These are phyloP conservation scores for Umbelopsis ramanniana DNA, from an alignment of 192 early-diverging fungal genomes.

Conservation along the genomic window DNA sequence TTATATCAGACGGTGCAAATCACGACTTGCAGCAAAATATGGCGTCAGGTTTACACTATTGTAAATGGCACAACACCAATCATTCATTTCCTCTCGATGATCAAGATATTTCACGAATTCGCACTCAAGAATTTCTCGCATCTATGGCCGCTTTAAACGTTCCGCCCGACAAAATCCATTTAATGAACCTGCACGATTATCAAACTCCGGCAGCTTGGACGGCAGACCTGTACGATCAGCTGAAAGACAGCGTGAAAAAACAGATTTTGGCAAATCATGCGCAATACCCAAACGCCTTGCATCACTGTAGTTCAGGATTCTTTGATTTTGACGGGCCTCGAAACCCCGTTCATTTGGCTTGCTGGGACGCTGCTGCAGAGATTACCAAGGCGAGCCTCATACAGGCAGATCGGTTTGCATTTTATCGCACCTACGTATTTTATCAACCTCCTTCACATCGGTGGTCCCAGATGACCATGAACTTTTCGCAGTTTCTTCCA, in stretches of 20 bases:
- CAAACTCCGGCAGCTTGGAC: slow-evolving; percentile 16
- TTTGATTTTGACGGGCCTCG: slow-evolving; percentile 13
- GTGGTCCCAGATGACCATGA: neutral
- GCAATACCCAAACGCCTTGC: slow-evolving; percentile 2
- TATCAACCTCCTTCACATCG: neutral
- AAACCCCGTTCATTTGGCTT: neutral
- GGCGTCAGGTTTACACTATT: slow-evolving; percentile 16
- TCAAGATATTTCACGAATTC: slow-evolving; percentile 20
- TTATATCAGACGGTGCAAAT: slow-evolving; percentile 13
- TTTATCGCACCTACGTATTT: slow-evolving; percentile 13
- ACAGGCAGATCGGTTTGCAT: neutral
- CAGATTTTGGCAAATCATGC: neutral
- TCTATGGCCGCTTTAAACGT: slow-evolving; percentile 1
- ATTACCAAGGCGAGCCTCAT: neutral
- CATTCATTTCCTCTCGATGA: neutral
- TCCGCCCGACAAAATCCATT: slow-evolving; percentile 6
- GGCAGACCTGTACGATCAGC: neutral
- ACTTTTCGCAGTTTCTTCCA: neutral
- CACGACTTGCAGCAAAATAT: slow-evolving; percentile 2
- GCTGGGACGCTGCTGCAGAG: slow-evolving; percentile 4
- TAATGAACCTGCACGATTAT: slow-evolving; percentile 14
- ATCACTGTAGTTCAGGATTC: slow-evolving; percentile 9
- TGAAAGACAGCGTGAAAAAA: slow-evolving; percentile 2
- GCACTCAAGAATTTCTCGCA: slow-evolving; percentile 16
- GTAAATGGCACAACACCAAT: slow-evolving; percentile 10